Conservation (phyloP, 2,329 filamentous ascomycete species). For the Claviceps lovelessii region DNA sequence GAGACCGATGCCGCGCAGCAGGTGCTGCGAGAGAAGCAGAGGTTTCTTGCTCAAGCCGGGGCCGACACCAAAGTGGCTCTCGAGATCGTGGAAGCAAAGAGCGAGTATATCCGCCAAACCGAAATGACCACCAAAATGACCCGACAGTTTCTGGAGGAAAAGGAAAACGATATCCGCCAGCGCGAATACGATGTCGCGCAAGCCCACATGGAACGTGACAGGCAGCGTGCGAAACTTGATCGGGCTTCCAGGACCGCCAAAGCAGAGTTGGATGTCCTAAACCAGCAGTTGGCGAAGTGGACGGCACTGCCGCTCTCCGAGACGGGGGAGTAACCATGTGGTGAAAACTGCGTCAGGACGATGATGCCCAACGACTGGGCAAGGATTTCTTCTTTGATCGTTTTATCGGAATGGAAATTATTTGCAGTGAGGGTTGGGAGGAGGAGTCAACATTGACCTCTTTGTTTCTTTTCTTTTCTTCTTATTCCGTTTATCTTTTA, state of each 20-base stretch:
- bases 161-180: background rate
- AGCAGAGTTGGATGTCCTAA: background rate
- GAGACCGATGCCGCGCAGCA: background rate
- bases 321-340: background rate
- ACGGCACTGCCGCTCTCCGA: background rate
- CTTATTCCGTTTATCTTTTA: too few species aligned
- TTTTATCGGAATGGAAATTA: too few species aligned
- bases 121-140: background rate
- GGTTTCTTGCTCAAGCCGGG: background rate
- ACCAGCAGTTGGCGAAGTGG: background rate
- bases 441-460: too few species aligned
- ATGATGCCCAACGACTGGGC: too few species aligned
- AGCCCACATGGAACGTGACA: background rate
- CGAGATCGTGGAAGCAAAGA: background rate
- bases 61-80: background rate
- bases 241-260: background rate
- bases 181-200: background rate
- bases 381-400: too few species aligned
- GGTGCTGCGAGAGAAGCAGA: background rate
- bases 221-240: background rate
- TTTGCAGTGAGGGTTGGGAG: too few species aligned
- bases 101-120: background rate
- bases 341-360: too few species aligned
- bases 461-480: too few species aligned
- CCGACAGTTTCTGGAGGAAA: background rate